Conservation (phyloP, 306 rosid genomes). For the Hippophae tibetana region DNA sequence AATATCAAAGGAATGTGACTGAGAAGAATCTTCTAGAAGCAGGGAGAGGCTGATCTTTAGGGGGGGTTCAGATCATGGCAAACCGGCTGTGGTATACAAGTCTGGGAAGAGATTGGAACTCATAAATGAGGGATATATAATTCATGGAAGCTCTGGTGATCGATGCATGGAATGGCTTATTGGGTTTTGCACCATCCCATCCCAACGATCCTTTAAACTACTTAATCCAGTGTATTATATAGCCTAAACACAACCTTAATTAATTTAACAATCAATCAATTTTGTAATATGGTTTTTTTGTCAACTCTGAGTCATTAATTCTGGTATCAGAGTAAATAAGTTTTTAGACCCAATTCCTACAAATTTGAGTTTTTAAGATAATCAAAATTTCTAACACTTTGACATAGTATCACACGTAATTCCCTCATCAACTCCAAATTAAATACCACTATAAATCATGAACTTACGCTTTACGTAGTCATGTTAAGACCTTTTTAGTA, state of each 20-base stretch:
- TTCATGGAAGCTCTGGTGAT: conserved; percentile 83
- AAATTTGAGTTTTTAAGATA: too few species aligned
- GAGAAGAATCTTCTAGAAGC: conserved; percentile 44
- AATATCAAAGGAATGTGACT: conserved; percentile 53
- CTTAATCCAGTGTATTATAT: conserved; percentile 87
- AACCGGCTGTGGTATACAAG: conserved; percentile 50
- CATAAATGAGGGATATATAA: conserved; percentile 44
- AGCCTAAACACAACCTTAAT: conserved; percentile 9
- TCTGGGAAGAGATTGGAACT: conserved; percentile 72
- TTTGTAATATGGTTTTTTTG: not conserved
- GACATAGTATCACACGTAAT: too few species aligned
- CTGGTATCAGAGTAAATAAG: too few species aligned
- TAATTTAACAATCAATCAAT: not conserved
- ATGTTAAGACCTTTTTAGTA: too few species aligned
- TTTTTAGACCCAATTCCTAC: too few species aligned
- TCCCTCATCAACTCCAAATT: too few species aligned
- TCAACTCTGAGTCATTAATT: not conserved
- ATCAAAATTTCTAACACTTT: too few species aligned
- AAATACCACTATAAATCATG: too few species aligned
- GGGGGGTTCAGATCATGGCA: conserved; percentile 65
- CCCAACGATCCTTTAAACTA: conserved; percentile 67
- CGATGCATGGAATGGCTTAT: conserved; percentile 74
- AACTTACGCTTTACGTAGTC: too few species aligned
- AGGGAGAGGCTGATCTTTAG: conserved; percentile 76
- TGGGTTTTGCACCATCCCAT: conserved; percentile 55